Percentiles rank a stretch among this genome's conserved stretches.
Evolutionary conservation across 2,329 filamentous ascomycete species (phyloP).

Genomic region (Xylaria sp.): DNA sequence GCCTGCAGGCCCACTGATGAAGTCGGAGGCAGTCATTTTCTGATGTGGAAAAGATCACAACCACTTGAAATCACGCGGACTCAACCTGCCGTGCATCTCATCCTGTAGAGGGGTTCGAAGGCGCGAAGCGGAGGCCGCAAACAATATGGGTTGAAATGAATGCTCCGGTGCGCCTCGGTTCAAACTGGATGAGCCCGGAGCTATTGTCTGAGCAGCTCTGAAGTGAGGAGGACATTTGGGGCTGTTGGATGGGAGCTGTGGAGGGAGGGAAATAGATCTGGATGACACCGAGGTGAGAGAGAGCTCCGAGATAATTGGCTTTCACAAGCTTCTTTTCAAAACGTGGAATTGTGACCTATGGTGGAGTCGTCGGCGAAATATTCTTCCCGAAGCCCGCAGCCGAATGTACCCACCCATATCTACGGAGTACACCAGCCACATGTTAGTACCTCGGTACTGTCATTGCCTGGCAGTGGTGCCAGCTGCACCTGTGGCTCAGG

Average conservation of each 20-base stretch:
- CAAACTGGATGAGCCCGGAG: constrained; percentile 31
- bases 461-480: not conserved
- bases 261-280: constrained; percentile 9
- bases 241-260: constrained; percentile 21
- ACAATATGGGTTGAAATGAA: not conserved
- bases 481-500: constrained; percentile 29
- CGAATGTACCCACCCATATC: too few species aligned
- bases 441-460: not conserved
- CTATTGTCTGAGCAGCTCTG: constrained; percentile 27
- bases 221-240: constrained; percentile 37
- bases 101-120: constrained; percentile 36
- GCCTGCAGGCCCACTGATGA: constrained; percentile 32
- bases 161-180: constrained; percentile 13
- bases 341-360: constrained; percentile 21
- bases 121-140: constrained; percentile 16
- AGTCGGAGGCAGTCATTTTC: constrained; percentile 27
- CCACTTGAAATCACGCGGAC: constrained; percentile 5
- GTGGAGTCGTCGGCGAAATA: constrained; percentile 32
- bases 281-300: constrained; percentile 19
- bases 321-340: constrained; percentile 32
- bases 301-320: constrained; percentile 31
- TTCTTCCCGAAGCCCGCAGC: constrained; percentile 22
- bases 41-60: not conserved
- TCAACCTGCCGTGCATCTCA: constrained; percentile 37
- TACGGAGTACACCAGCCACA: constrained; percentile 17